Base-by-base conservation (phyloP, 2,329 filamentous ascomycete species). In the Diaporthe vaccinii region DNA sequence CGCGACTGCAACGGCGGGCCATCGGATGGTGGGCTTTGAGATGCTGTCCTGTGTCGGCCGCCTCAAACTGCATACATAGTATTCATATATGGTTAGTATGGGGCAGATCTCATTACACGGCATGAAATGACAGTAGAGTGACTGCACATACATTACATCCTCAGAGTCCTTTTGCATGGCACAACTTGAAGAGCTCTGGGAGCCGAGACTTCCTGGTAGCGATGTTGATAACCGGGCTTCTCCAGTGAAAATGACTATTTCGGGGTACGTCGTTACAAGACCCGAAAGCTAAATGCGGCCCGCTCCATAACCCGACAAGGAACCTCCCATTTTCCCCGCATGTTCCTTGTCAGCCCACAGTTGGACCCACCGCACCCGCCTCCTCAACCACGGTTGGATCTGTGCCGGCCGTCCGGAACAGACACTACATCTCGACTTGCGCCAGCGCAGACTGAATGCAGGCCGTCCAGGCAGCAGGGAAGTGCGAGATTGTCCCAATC, bases 281-380 rank as follows among this genome's bases (percentile, higher is more conserved):
- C 31, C 65, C 22, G n/a, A 68, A 53, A 39, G 31, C 65, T 68
- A 53, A 68, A 68, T 53, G 46, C 65, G 65, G 65, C 65, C 65
- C 65, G 46, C 65, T 53, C 65, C 65, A 68, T 53, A 41, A 68
- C 62, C 62, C 65, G 31, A 51, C 46, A n/a, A 20, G 65, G 31
- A 15, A 9, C 15, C 62, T 8, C 31, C 34, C 31, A 28, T 53
- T 53, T 51, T 68, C 31, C 53, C 46, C 65, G 49, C 65, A 15
- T 41, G 34, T 69, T 69, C 65, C 49, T 55, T 41, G 41, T 53
- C 46, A 53, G 46, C 31, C 65, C 46, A 68, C 46, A 39, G 12
- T 10, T 17, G 46, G 46, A 68, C 65, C 65, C 46, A 69, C 49
- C 65, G 49, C 65, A 55, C 65, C 65, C 49, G 22, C 2, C 14